These are phyloP conservation scores for Citrullus amarus DNA, from an alignment of 306 rosid genomes.

Conservation along the genomic window DNA sequence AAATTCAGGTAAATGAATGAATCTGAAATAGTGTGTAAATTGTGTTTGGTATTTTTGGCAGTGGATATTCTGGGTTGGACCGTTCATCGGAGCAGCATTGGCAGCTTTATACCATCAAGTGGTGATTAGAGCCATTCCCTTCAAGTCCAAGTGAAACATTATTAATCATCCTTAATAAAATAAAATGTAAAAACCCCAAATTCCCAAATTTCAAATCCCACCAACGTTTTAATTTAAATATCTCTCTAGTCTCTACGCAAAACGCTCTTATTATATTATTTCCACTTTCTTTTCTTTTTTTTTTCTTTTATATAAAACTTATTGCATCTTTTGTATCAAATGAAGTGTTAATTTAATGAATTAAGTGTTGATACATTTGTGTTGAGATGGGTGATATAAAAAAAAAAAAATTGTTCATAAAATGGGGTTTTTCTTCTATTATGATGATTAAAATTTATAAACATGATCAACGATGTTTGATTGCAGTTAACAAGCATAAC, in stretches of 20 bases:
- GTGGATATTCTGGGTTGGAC: constrained; percentile 67
- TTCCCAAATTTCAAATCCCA: too few relatives aligned
- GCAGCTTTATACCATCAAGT: constrained; percentile 50
- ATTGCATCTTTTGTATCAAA: not conserved
- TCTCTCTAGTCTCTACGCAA: not conserved
- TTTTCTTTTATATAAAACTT: too few relatives aligned
- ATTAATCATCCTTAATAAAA: too few relatives aligned
- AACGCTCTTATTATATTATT: too few relatives aligned
- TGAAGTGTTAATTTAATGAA: not conserved
- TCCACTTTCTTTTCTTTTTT: too few relatives aligned
- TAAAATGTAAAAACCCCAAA: too few relatives aligned
- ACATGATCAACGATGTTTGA: too few relatives aligned
- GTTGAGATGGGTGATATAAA: not conserved
- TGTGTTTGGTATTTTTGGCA: constrained; percentile 9
- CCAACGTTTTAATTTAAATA: not conserved
- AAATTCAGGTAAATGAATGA: too few relatives aligned
- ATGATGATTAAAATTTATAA: too few relatives aligned
- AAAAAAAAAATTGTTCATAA: not conserved
- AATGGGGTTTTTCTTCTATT: not conserved
- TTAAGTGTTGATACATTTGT: not conserved
- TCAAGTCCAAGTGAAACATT: constrained; percentile 20
- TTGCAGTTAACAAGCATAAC: too few relatives aligned
- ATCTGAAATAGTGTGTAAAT: too few relatives aligned
- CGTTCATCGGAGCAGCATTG: constrained; percentile 46
- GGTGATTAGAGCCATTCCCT: constrained; percentile 51